Base-by-base conservation (phyloP, 2,329 filamentous ascomycete genomes). In the Colletotrichum somersetense region DNA sequence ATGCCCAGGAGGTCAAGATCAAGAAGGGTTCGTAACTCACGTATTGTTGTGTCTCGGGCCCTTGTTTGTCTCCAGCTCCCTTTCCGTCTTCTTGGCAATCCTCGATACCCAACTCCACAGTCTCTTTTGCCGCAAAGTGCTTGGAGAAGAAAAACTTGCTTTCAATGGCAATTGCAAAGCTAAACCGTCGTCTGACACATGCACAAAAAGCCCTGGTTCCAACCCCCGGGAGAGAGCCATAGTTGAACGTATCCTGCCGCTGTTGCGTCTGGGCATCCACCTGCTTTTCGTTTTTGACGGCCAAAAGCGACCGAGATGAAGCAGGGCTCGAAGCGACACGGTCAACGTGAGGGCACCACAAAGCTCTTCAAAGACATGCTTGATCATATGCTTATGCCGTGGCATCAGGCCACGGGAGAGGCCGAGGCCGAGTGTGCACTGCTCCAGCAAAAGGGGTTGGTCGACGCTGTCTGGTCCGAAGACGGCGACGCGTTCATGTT, bases 211-310 rank as follows among this genome's bases (percentile, higher is more conserved):
- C 16, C 38, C 46, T 5, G 66, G 35, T 20, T 20, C 50, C 20
- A 26, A 52, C 2, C 66, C 53, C 7, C 23, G 18, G n/a, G 66
- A 72, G 23, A 26, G 10, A 5, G 40, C 67, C n/a, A 72, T 72
- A 23, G 52, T 72, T 2, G 20, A 64, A 0, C 65, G 66, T 10
- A 40, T 42, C 10, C 23, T 40, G 11, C 81, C 83, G 5, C 81
- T 89, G 1, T 79, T 87, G 35, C 82, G 82, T 26, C 80, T 86
- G 7, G 83, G 87, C 20, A 84, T 90, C 7, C 82, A 87, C 52
- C 80, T 86, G 1, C 74, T 89, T 8, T 88, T 89, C 67, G 83
- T 90, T 3, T 88, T 88, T 72, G 88, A 89, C 68, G 87, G 88
- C 0, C 77, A 80, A 12, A 80, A 85, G 12, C 81, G 83, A 20